Evolutionary conservation across 1,139 yeast genomes (phyloP).

Genomic region (Candida neerlandica): DNA sequence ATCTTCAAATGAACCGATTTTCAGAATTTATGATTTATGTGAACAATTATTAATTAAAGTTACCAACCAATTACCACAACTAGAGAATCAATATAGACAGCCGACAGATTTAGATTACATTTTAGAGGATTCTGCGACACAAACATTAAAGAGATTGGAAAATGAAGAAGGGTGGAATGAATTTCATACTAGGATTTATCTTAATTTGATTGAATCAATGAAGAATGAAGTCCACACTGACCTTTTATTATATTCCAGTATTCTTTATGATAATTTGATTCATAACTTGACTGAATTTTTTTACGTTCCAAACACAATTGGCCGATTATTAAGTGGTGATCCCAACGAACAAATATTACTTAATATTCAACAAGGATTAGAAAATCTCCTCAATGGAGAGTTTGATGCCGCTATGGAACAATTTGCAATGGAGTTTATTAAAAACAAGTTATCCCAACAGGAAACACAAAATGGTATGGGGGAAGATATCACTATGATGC

Average conservation of each 20-base stretch:
- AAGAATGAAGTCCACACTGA: conserved; percentile 54
- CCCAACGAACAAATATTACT: conserved; percentile 4
- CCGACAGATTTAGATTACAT: conserved; percentile 56
- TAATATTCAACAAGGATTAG: conserved; percentile 23
- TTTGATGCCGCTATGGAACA: conserved; percentile 39
- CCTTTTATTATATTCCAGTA: conserved; percentile 56
- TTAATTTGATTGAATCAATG: conserved; percentile 41
- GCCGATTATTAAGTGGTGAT: conserved; percentile 3
- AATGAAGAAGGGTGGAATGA: conserved; percentile 61
- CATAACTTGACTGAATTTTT: conserved; percentile 29
- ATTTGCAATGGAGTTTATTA: conserved; percentile 32
- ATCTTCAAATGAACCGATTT: conserved; percentile 3
- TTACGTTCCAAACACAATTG: conserved; percentile 17
- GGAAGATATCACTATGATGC: conserved; percentile 6
- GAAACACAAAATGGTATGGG: not conserved
- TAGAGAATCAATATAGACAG: conserved; percentile 52
- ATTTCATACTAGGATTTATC: conserved; percentile 42
- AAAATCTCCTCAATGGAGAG: conserved; percentile 38
- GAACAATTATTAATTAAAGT: conserved; percentile 33
- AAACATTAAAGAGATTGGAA: conserved; percentile 44
- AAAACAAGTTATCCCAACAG: conserved; percentile 18
- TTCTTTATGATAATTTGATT: conserved; percentile 45
- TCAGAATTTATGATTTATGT: conserved; percentile 20
- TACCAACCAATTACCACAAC: conserved; percentile 45
- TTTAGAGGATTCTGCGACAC: conserved; percentile 42